These are phyloP conservation scores for Gossypium thurberi DNA, from an alignment of 345 rosid species.

Conservation along the genomic window DNA sequence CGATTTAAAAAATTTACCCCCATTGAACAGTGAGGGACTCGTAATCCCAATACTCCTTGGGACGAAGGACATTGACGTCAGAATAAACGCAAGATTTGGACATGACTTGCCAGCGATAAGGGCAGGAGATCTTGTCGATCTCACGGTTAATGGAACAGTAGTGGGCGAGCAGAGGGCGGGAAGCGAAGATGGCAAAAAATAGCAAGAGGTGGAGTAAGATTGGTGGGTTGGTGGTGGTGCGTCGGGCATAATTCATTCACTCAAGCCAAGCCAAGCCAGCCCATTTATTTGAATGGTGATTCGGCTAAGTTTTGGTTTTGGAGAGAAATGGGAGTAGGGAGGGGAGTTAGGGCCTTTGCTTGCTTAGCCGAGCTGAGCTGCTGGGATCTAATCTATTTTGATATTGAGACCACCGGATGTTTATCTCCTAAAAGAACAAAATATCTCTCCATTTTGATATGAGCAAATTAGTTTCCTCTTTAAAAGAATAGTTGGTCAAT, in stretches of 20 bases:
- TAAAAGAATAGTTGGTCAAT: too few relatives aligned
- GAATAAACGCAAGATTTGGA: conserved; percentile 84
- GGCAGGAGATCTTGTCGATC: conserved; percentile 31
- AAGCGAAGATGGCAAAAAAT: conserved; percentile 40
- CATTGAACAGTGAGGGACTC: conserved; percentile 70
- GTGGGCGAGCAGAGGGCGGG: conserved; percentile 41
- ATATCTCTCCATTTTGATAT: too few relatives aligned
- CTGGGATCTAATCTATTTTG: not conserved
- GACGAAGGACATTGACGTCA: conserved; percentile 76
- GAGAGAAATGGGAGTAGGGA: not conserved
- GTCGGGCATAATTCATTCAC: conserved; percentile 24
- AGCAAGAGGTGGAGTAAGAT: conserved; percentile 35
- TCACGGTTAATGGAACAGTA: conserved; percentile 10
- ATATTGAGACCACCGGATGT: too few relatives aligned
- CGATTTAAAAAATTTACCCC: conserved; percentile 21
- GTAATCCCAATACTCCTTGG: conserved; percentile 94
- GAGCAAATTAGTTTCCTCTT: too few relatives aligned
- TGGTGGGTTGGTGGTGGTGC: not conserved
- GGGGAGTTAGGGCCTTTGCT: not conserved
- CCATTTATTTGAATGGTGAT: not conserved
- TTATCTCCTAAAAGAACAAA: not conserved
- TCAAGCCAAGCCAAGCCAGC: not conserved
- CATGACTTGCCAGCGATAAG: conserved; percentile 34
- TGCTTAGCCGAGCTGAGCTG: not conserved
- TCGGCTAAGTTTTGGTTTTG: not conserved